Evolutionary conservation across 2,329 filamentous ascomycete genomes (phyloP), one percentile per base, ranked within the genome.

Genomic region (Xylaria sp.): DNA sequence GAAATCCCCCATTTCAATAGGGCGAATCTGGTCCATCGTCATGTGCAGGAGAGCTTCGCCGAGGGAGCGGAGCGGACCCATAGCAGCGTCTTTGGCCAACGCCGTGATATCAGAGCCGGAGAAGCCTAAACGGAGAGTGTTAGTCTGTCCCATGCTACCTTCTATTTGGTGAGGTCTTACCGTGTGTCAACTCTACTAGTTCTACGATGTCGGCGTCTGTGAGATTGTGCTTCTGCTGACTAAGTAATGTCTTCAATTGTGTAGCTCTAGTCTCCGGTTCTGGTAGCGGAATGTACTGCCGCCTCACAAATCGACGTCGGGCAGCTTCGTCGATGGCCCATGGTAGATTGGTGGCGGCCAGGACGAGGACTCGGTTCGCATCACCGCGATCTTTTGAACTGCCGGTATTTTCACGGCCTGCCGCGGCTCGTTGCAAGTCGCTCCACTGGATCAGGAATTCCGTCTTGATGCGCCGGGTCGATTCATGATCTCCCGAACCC

Each of bases 261-360:
- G 88, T 87, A 65, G 89, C 90, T 65, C 96, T 87, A 0, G 97
- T 97, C 72, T 91, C 88, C 11, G 90, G 87, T 78, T 98, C 96
- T 0, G 96, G 96, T 10, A 99, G 82, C 0, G 96, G 95, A 68
- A 99, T 99, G 78, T 99, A 99, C 80, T 98, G 96, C 67, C 96
- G 88, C 71, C 96, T 86, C 15, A 97, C 95, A 77, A 99, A 99
- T 59, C 96, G 86, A 65, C 96, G 86, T 66, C 96, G 87, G 0
- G 96, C 96, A 28, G 96, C 96, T 79, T 98, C 96, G 74, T 99
- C 96, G 74, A 99, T 98, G 40, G 94, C 94, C 96, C 96, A 99
- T 0, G 96, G 96, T 67, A 98, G 80, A 78, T 99, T 99, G 0
- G 96, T 99, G 23, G 96, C 96, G 0, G 96, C 96, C 42, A 99